Evolutionary conservation across 2,329 filamentous ascomycete genomes (phyloP).

Genomic region (Pyrenochaeta sp.): DNA sequence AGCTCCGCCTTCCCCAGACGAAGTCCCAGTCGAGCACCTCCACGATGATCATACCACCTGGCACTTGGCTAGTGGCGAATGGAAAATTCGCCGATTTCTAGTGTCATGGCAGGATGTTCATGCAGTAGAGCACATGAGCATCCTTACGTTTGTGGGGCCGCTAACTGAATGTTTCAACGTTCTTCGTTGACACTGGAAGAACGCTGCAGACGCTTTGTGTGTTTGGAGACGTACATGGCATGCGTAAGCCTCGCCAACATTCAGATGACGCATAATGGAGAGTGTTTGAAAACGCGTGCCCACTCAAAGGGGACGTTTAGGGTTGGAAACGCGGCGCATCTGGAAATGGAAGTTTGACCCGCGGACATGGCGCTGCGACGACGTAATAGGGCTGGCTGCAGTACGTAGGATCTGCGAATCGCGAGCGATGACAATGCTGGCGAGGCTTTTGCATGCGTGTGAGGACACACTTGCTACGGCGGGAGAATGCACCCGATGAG

Average conservation of each 20-base stretch:
- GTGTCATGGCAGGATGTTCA: constrained; percentile 3
- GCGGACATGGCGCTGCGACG: constrained; percentile 7
- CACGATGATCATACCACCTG: constrained; percentile 3
- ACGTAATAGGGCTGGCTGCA: constrained; percentile 8
- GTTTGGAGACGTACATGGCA: not conserved
- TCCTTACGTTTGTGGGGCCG: constrained; percentile 7
- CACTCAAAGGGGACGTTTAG: not conserved
- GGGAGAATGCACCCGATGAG: not conserved
- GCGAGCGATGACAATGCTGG: not conserved
- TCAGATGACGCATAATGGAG: not conserved
- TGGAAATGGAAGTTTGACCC: not conserved
- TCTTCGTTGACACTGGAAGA: constrained; percentile 2
- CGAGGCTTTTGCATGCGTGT: not conserved
- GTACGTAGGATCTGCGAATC: not conserved
- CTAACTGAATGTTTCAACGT: constrained; percentile 12
- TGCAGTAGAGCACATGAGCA: constrained; percentile 6
- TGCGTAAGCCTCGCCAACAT: not conserved
- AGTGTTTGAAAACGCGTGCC: not conserved
- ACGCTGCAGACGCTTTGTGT: constrained; percentile 1
- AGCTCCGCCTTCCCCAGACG: not conserved
- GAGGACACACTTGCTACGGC: constrained; percentile 5
- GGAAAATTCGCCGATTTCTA: constrained; percentile 2
- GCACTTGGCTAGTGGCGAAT: constrained; percentile 8
- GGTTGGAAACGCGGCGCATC: not conserved
- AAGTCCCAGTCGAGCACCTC: not conserved